Evolutionary conservation across 805 yeast species (phyloP), one percentile per base, ranked within the genome.

Genomic region (Ogataea salicorniae): DNA sequence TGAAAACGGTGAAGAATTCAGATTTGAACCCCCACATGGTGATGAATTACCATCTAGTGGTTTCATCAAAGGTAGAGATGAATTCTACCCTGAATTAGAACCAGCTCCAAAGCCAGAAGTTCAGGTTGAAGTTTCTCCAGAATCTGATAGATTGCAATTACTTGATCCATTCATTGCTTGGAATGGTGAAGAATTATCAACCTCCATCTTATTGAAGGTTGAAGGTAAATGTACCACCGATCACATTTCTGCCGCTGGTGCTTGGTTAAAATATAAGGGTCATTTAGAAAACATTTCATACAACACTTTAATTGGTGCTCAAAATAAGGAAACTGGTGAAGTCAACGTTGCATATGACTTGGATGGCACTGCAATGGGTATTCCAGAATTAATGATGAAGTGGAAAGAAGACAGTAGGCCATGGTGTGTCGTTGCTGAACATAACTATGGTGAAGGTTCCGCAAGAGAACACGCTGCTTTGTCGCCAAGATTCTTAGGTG

Each of bases 391-490:
- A 50, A 94, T 94, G 97, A 85, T 83, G 69, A 87, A 87, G 68
- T 94, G 97, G 97, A 91, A 92, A 67, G 73, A 81, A 44, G 94
- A 88, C 51, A 58, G 69, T 16, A 78, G 86, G 58, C 94, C 95
- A 18, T 92, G 99, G 99, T 77, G 82, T 56, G 97, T 94, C 40
- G 85, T 94, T 54, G 98, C 97, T 46, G 99, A 94, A 68, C 96
- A 94, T 66, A 92, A 92, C 71, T 94, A 92, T 63, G 99, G 99
- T 71, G 99, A 92, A 74, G 99, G 99, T 60, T 91, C 97, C 43
- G 97, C 99, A 33, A 87, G 99, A 79, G 99, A 92, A 69, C 99
- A 92, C 63, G 99, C 99, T 41, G 98, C 98, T 15, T 75, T 94
- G 57, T 88, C 94, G 34, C 99, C 98, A 47, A 80, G 95, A 70